A percentile compares a stretch with the other conserved stretches of the same genome.
phyloP scores from a whole-genome alignment of 75 land plant genomes.

The Picea glauca region DNA sequence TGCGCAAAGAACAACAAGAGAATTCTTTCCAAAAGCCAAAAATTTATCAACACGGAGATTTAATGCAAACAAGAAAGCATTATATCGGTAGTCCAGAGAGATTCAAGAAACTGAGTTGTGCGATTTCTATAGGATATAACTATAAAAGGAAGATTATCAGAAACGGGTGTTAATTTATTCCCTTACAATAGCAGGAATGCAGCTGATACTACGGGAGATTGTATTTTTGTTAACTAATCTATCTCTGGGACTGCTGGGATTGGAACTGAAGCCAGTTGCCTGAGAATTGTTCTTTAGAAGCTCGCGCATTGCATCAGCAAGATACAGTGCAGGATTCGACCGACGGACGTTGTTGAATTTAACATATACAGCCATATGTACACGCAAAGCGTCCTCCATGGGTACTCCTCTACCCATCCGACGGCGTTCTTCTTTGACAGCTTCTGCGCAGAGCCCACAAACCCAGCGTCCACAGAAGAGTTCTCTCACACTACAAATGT shows the following conservation, averaged over 20 bases:
- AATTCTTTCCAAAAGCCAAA: no score
- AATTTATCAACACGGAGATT: no score
- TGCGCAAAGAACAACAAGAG: no score
- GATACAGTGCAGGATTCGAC: conserved; percentile 49
- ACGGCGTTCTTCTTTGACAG: conserved; percentile 52
- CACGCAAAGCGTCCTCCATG: conserved; percentile 47
- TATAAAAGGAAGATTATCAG: no score
- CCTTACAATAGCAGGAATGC: conserved; percentile 49
- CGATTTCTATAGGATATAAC: no score
- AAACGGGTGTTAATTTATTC: background rate
- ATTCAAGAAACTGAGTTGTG: no score
- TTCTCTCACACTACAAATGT: conserved; percentile 34
- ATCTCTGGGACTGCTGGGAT: background rate
- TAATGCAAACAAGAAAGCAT: no score
- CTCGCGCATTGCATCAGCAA: conserved; percentile 43
- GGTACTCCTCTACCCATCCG: conserved; percentile 4
- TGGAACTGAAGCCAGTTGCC: background rate
- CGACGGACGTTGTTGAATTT: conserved; percentile 43
- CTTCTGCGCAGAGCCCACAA: conserved; percentile 82
- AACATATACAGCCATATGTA: conserved; percentile 48
- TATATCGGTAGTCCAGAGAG: no score
- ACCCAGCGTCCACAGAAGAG: conserved; percentile 59
- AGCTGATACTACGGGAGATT: conserved; percentile 30
- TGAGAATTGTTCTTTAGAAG: conserved; percentile 21
- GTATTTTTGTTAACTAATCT: no score